A percentile compares a stretch with the other conserved stretches of the same genome.
phyloP scores from a whole-genome alignment of 2,329 filamentous ascomycete species.

The Ascomycota sp. region DNA sequence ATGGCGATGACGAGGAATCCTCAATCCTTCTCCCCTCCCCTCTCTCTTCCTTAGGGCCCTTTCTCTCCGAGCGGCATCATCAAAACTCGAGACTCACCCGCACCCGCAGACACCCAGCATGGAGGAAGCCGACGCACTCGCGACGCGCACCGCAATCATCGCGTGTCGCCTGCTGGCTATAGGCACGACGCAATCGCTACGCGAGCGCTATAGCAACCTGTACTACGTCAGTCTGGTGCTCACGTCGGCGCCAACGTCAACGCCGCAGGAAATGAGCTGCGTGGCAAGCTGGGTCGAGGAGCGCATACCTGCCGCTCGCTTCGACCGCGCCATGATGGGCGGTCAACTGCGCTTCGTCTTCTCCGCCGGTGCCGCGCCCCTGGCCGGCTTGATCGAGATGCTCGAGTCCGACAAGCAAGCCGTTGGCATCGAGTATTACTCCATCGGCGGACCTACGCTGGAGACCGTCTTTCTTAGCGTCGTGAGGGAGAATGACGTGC shows the following conservation, averaged over 20 bases:
- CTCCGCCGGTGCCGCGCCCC: constrained; percentile 5
- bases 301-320: constrained; percentile 28
- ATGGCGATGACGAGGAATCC: neutral
- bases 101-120: constrained; percentile 60
- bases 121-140: constrained; percentile 76
- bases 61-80: neutral
- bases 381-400: constrained; percentile 15
- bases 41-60: neutral
- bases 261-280: constrained; percentile 29
- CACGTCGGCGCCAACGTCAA: constrained; percentile 33
- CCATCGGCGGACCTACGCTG: constrained; percentile 43
- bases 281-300: constrained; percentile 33
- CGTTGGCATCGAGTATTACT: constrained; percentile 44
- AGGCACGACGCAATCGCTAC: constrained; percentile 35
- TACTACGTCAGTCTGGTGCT: constrained; percentile 45
- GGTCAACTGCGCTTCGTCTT: constrained; percentile 30
- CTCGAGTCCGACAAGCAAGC: constrained; percentile 35
- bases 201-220: constrained; percentile 36
- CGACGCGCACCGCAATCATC: constrained; percentile 36
- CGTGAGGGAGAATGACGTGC: constrained; percentile 35
- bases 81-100: too few relatives aligned
- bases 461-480: constrained; percentile 53
- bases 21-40: neutral
- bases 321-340: constrained; percentile 38
- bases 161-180: constrained; percentile 30